Evolutionary conservation across 2,329 filamentous ascomycete species (phyloP), one percentile per base, ranked within the genome.

Genomic region (Neodidymelliopsis sp.): DNA sequence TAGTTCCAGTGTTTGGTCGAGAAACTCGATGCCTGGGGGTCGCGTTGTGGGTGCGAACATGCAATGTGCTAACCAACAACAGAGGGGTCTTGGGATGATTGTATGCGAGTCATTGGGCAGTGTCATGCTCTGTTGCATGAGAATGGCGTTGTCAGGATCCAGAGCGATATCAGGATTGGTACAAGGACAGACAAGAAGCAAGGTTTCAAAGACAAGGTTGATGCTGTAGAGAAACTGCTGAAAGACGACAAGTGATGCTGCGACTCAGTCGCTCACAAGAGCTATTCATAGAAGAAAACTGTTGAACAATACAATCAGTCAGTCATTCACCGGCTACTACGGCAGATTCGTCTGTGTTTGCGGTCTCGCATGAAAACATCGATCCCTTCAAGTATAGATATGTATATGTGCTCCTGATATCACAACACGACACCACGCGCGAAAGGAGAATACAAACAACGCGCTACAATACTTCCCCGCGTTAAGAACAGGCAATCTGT

Each of bases 1-100:
- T 27, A 27, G n/a, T n/a, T n/a, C n/a, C n/a, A n/a, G n/a, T n/a
- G n/a, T n/a, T n/a, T n/a, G n/a, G n/a, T n/a, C n/a, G n/a, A n/a
- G n/a, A n/a, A n/a, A n/a, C n/a, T n/a, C n/a, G n/a, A n/a, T n/a
- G n/a, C n/a, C n/a, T n/a, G n/a, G n/a, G n/a, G n/a, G n/a, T n/a
- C n/a, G n/a, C n/a, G n/a, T n/a, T n/a, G n/a, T n/a, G n/a, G n/a
- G n/a, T n/a, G n/a, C n/a, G n/a, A n/a, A n/a, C n/a, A n/a, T n/a
- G n/a, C n/a, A n/a, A n/a, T n/a, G n/a, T 22, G 31, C 47, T 62
- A 42, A 56, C 27, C 2, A 18, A 10, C 10, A 49, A 24, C 61
- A 96, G 93, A 97, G 77, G 94, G 93, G 2, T 82, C 85, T 29
- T 97, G 94, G 93, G 89, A 95, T 58, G 84, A 89, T 23, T 91